Base-by-base conservation (phyloP, 2,329 filamentous ascomycete genomes). In the Hypoxylon rubiginosum region DNA sequence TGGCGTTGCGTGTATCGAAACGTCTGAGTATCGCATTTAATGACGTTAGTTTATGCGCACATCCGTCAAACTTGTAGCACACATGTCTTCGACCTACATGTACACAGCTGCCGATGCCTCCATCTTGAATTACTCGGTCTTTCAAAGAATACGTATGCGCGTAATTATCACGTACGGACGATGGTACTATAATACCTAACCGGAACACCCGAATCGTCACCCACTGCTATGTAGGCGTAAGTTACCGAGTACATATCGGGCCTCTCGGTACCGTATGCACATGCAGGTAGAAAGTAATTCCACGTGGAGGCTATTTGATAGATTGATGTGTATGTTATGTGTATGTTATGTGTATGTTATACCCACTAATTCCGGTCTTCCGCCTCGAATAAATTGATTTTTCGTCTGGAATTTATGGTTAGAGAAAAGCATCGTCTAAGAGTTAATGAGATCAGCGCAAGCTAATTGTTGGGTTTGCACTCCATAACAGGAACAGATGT, bases 21-120 rank as follows among this genome's bases (percentile, higher is more conserved):
- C 11, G 45, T 58, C 53, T n/a, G 30, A 21, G 30, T 54, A 39
- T 48, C 45, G 45, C 26, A 17, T 50, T 19, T 19, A 28, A 41
- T 62, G 58, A 41, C 11, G 41, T 2, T 19, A 13, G 41, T 66
- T 67, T 55, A 66, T 64, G 63, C 66, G 53, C 53, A 68, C 55
- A 62, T 28, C 46, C 11, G 24, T 64, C 45, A 15, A 36, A 28
- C 21, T 21, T n/a, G 36, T 32, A 32, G 26, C 7, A 4, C 26
- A 26, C 24, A 58, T 26, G 46, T 43, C 17, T 39, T 24, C 4
- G 4, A 24, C 21, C 21, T 24, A 24, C 21, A 24, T 4, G 4
- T 24, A 24, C 21, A 24, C 21, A 24, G 2, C 19, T 26, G 21
- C 36, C 11, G 17, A 21, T 11, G 39, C 39, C 39, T 21, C 39